Base-by-base conservation (phyloP, 495 filamentous ascomycete species). In the Talaromyces stipitatus region DNA sequence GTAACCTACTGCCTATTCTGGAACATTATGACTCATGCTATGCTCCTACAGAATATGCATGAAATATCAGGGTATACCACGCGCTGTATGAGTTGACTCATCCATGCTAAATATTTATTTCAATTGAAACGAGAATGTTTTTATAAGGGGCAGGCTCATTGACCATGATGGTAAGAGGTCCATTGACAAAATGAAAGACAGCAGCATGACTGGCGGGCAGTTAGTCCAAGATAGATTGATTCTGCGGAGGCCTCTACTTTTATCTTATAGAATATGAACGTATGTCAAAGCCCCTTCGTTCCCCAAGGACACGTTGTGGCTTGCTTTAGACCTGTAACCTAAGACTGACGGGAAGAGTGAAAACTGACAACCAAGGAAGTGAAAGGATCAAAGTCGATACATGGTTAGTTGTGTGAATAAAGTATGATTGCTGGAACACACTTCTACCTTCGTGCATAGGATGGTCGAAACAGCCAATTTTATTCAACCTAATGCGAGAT, bases 351-450 rank as follows among this genome's bases (percentile, higher is more conserved):
- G 1, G 9, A 18, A 20, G 6, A 0, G 2, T 41, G 18, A n/a
- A 38, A 0, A 10, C 36, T 16, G 18, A 20, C 5, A 18, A 41
- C 7, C n/a, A 8, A 18, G 36, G 12, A 1, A 41, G n/a, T 0
- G 16, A 16, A 41, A 20, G 36, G 36, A 41, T 41, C n/a, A 41
- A 7, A 16, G 18, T 41, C 9, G n/a, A 20, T 8, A 50, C 26
- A 33, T 41, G 3, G 24, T 57, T 12, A 50, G 32, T 51, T 28
- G 29, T n/a, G n/a, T n/a, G n/a, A n/a, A 14, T 20, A 51, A 16
- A 57, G 55, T 43, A 51, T 28, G 55, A 51, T 46, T 36, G 46
- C 46, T 22, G 36, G 41, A 33, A 48, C 24, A 5, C 3, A 36
- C 10, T 16, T 8, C 16, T 16, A 2, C 36, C 2, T 5, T 41